phyloP scores from a whole-genome alignment of 441 rosid species.

The Mallotus repandus region DNA sequence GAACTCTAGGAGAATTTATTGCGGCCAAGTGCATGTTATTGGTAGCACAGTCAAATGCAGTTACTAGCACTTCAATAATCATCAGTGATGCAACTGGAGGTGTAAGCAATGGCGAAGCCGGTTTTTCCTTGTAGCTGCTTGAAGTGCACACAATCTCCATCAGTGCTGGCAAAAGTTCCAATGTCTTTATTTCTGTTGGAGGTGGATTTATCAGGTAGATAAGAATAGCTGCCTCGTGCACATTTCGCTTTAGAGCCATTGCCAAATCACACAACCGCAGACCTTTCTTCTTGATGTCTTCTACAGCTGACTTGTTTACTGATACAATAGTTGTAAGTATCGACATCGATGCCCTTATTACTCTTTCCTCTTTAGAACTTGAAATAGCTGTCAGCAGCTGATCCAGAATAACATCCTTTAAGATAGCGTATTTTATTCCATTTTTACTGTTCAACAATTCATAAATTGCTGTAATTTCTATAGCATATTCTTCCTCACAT shows the following conservation, averaged over 20 bases:
- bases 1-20: constrained; percentile 69
- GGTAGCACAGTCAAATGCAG: constrained; percentile 78
- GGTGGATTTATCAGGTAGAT: constrained; percentile 83
- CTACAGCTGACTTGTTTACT: constrained; percentile 51
- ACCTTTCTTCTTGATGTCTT: constrained; percentile 75
- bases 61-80: constrained; percentile 84
- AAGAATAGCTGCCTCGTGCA: constrained; percentile 82
- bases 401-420: constrained; percentile 73
- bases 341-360: constrained; percentile 64
- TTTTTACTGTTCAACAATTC: constrained; percentile 56
- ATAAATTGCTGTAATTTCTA: constrained; percentile 64
- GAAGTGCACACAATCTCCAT: constrained; percentile 71
- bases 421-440: constrained; percentile 58
- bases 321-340: constrained; percentile 66
- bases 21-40: constrained; percentile 68
- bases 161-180: constrained; percentile 79
- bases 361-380: constrained; percentile 54
- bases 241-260: constrained; percentile 68
- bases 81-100: constrained; percentile 86
- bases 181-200: constrained; percentile 74
- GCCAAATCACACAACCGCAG: constrained; percentile 63
- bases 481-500: constrained; percentile 55
- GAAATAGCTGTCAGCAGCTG: constrained; percentile 71
- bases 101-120: constrained; percentile 46
- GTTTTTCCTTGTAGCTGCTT: constrained; percentile 36